phyloP scores from a whole-genome alignment of 2,329 filamentous ascomycete genomes.

The Neofusicoccum kwambonambiense region DNA sequence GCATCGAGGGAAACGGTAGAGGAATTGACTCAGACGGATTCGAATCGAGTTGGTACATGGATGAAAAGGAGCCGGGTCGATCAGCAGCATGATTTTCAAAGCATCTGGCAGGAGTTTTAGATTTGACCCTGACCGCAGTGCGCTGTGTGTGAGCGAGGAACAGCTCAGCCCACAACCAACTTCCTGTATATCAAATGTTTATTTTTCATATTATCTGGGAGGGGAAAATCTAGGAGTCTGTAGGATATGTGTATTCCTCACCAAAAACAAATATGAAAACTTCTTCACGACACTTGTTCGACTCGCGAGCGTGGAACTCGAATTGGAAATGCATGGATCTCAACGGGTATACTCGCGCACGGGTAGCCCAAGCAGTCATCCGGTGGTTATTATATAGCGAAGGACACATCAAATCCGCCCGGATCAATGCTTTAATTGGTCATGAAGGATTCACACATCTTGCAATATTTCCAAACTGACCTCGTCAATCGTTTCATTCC shows the following conservation, averaged over 20 bases:
- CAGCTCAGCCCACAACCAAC: background rate
- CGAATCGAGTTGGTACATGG: background rate
- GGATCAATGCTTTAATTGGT: no score
- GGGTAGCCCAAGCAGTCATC: no score
- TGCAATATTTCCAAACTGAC: background rate
- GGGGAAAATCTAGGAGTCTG: slow-evolving; percentile 1
- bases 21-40: background rate
- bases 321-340: no score
- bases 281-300: background rate
- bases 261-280: background rate
- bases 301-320: no score
- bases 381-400: no score
- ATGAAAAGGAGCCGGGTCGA: background rate
- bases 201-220: background rate
- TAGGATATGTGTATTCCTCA: slow-evolving; percentile 4
- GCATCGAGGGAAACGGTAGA: background rate
- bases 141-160: background rate
- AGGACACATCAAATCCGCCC: no score
- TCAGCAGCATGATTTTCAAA: background rate
- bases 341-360: no score
- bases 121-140: background rate
- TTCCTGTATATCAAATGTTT: background rate
- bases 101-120: background rate
- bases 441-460: no score
- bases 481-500: background rate